Evolutionary conservation across 2,329 filamentous ascomycete genomes (phyloP), one percentile per base, ranked within the genome.

Genomic region (Alternaria brassicae): DNA sequence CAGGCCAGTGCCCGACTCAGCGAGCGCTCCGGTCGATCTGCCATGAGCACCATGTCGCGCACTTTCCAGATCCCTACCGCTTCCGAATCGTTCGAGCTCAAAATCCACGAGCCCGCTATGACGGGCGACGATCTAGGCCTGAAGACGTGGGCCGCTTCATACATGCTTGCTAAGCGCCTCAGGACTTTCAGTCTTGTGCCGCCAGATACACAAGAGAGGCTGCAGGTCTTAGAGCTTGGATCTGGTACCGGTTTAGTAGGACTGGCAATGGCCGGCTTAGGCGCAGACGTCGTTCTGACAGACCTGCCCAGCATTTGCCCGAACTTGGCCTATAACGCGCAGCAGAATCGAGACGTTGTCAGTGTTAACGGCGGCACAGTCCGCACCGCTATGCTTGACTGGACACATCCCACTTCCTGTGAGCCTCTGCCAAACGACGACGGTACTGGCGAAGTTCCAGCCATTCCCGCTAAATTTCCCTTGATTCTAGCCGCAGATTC

Each of bases 141-240:
- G 76, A 98, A 99, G 78, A 99, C 95, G 0, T 98, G 95, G 95
- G 92, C 91, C 0, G 94, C 93, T 0, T 94, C 93, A 0, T 96
- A 93, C 72, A 85, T 96, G 2, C 87, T 98, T 4, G 90, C 94
- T 0, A 89, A 87, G 66, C 87, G 91, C 23, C 84, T 98, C 25
- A 72, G 72, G 47, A 62, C 60, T 3, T 72, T 84, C 15, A 34
- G 65, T 4, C 39, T 76, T 6, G 34, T 65, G 12, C 28, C 56
- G 2, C 4, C 23, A 13, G 44, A 17, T 15, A 34, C 23, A 15
- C 47, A 48, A 9, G n/a, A 55, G 6, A 63, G 55, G 23, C 45
- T 60, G 13, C 61, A 77, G 27, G 81, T 85, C 6, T 83, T 98
- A 8, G 94, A 98, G 74, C 84, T 98, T 2, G 95, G 94, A 4